Evolutionary conservation across 1,139 yeast species (phyloP).

Genomic region (Arxiozyma slooffiae): DNA sequence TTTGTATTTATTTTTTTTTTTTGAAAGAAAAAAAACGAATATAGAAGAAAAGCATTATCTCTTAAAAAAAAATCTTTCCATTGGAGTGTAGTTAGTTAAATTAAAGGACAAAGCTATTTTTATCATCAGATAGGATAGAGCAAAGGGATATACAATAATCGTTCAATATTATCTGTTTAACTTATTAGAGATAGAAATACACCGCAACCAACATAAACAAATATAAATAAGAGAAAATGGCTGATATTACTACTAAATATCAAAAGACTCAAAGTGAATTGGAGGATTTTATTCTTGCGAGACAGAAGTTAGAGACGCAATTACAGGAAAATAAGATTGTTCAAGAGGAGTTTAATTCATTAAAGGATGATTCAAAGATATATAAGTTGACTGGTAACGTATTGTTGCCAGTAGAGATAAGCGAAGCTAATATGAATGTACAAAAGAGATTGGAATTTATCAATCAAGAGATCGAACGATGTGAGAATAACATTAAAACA

Average conservation of each 20-base stretch:
- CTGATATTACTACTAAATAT: constrained; percentile 21
- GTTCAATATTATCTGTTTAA: not conserved
- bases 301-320: constrained; percentile 69
- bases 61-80: no score
- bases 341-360: constrained; percentile 59
- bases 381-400: constrained; percentile 90
- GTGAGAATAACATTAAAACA: constrained; percentile 47
- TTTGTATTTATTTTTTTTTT: no score
- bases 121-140: no score
- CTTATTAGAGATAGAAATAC: not conserved
- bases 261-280: constrained; percentile 34
- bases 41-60: no score
- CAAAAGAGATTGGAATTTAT: constrained; percentile 83
- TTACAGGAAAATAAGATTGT: constrained; percentile 88
- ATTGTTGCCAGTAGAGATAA: constrained; percentile 73
- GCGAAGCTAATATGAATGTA: constrained; percentile 76
- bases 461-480: constrained; percentile 59
- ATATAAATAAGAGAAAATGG: constrained; percentile 10
- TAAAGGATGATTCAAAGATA: constrained; percentile 58
- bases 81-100: no score
- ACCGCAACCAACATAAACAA: no score
- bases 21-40: no score
- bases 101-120: no score
- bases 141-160: not conserved
- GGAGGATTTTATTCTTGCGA: constrained; percentile 45